phyloP scores from a whole-genome alignment of 768 basidiomycete genomes.

The Fomitopsis pulvina region DNA sequence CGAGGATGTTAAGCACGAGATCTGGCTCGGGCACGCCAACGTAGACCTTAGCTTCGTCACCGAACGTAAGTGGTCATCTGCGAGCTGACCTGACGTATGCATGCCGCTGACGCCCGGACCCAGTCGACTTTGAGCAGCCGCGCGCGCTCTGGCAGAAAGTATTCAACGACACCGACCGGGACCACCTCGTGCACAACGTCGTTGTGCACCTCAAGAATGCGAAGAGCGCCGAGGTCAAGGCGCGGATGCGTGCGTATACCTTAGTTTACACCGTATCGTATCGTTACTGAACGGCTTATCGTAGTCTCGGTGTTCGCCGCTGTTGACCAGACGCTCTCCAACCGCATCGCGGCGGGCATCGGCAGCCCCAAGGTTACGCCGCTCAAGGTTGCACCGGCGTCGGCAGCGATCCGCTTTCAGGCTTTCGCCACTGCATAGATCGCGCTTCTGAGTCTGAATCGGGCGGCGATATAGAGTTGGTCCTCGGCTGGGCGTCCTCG shows the following conservation, averaged over 20 bases:
- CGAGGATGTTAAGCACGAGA: constrained; percentile 52
- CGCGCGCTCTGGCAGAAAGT: constrained; percentile 63
- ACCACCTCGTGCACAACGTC: constrained; percentile 62
- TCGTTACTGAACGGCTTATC: neutral
- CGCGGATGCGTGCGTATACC: constrained; percentile 52
- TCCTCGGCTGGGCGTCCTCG: neutral
- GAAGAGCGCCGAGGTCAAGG: constrained; percentile 55
- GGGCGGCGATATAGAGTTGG: neutral
- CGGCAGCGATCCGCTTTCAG: constrained; percentile 48
- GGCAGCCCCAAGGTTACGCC: constrained; percentile 50
- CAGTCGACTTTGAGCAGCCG: constrained; percentile 84
- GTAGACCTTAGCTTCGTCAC: constrained; percentile 68
- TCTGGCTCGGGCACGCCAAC: constrained; percentile 64
- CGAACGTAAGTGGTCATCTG: constrained; percentile 51
- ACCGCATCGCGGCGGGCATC: constrained; percentile 74
- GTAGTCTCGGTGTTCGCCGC: constrained; percentile 74
- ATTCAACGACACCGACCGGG: constrained; percentile 53
- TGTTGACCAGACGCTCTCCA: constrained; percentile 67
- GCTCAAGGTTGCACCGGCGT: constrained; percentile 52
- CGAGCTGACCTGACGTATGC: neutral
- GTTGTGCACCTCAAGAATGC: constrained; percentile 54
- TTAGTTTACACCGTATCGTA: neutral
- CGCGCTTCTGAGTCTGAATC: neutral
- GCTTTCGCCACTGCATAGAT: constrained; percentile 2
- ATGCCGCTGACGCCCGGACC: neutral